Evolutionary conservation across 306 rosid species (phyloP), one percentile per base, ranked within the genome.

Genomic region (Senna siamea): DNA sequence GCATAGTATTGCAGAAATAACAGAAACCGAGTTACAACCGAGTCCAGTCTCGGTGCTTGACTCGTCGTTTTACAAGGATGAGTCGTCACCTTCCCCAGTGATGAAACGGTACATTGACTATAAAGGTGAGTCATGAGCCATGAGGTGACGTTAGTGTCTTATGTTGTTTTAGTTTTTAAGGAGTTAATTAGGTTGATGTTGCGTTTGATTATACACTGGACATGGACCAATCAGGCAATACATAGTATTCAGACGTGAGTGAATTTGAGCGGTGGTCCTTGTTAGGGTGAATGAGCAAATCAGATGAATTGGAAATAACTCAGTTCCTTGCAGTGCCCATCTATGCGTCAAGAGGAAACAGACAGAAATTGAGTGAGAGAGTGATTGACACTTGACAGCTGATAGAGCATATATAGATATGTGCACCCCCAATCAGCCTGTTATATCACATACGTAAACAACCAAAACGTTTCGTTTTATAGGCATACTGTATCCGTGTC

Each of bases 31-130:
- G 87, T 51, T 82, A 74, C 91, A 84, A 76, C 89, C 93, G 77
- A 89, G 93, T 78, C 93, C 93, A 0, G 87, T 86, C 38, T 89
- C 93, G 19, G 93, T 89, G 0, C 86, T 89, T 0, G 91, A 89
- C 88, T 76, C 93, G 48, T 84, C 88, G 47, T 86, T 86, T 74
- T 82, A 86, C 87, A 84, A 82, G 65, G 93, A 89, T 40, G 93
- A 89, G 66, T 89, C 85, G 35, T 66, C 89, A 26, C 90, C 93
- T 50, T 89, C 91, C 20, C 91, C 91, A 0, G 78, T 86, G 6
- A 77, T 80, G 79, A 89, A 86, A 73, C 89, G 91, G 43, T 60
- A 70, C 80, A 76, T 89, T 34, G 80, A 80, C 70, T 82, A 82
- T 76, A 70, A 78, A 78, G 93, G 92, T 88, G 50, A 72, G 46